Evolutionary conservation across 768 basidiomycete genomes (phyloP), one percentile per base, ranked within the genome.

Genomic region (Rhodocollybia butyracea): DNA sequence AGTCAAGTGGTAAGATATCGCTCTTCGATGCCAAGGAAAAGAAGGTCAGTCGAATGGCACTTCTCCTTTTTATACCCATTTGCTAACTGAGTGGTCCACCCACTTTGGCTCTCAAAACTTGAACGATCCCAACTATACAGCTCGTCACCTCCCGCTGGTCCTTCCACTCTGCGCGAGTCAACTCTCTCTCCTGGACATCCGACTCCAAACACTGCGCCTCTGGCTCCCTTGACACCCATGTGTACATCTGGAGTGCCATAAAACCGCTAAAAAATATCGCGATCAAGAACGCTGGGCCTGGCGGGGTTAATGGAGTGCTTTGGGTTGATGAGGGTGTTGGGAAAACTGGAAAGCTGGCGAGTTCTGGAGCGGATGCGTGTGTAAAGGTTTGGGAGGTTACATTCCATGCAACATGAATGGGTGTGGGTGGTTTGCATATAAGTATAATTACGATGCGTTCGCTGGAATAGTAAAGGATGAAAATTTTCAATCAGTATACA

Each of bases 151-250:
- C 85, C 3, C 83, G 85, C 54, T 98, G 96, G 96, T 81, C 89
- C 7, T 84, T 86, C 75, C 96, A 98, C 72, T 78, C 86, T 8
- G 91, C 84, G 0, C 85, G 91, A 27, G 81, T 98, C 57, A 81
- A 86, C 61, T 83, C 90, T 10, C 77, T 98, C 17, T 73, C 82
- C 1, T 94, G 89, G 85, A 84, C 89, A 6, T 61, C 81, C 5
- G 85, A 90, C 64, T 85, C 86, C 6, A 77, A 78, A 58, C 85
- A 94, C 64, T 81, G 89, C 59, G 94, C 86, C 11, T 94, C 93
- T 3, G 94, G 88, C 11, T 91, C 93, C 19, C 78, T 96, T n/a
- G 96, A 98, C 67, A 95, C 94, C 29, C 83, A 93, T 60, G 83
- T 96, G 4, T 97, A 94, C 64, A 72, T 98, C 24, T 98, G 91